Base-by-base conservation (phyloP, 176 grass and related monocot species). In the Areca catechu region DNA sequence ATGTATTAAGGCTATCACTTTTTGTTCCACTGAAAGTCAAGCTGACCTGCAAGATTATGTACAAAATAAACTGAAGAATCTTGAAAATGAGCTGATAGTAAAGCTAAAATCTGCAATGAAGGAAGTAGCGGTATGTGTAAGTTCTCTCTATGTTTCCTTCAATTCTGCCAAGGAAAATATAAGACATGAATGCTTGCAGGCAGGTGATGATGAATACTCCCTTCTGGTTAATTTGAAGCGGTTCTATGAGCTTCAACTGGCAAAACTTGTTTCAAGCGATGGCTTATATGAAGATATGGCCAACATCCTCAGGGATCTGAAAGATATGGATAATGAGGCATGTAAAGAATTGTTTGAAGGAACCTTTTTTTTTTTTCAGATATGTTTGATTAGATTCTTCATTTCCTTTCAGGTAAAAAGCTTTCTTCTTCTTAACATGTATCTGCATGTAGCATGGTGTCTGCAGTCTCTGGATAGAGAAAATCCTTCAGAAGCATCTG, bases 191-290 rank as follows among this genome's bases (percentile, higher is more conserved):
- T 61, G 4, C 55, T 81, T 76, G 52, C 80, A 97, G 93, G 84
- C 87, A 51, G 93, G 93, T 34, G 93, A 87, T 67, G 93, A 97
- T 91, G 93, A 97, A 75, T 97, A 97, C 74, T 91, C 93, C 16
- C 86, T 97, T 77, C 75, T 97, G 78, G 93, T 97, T 61, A 97
- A 97, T 77, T 79, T 97, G 72, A 97, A 97, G 58, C 51, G 93
- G 48, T 69, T 97, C 72, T 87, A 97, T 72, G 93, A 91, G 79
- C 78, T 97, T 77, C 93, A 91, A 53, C 62, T 97, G 58, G 80
- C 80, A 66, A 97, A 88, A 77, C 37, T 71, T 77, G 75, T 97
- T 37, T 62, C 65, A 24, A 75, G 69, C 61, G 78, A 91, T 68
- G 76, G 72, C 75, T 85, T 97, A 75, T 97, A 82, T 67, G 83